Percentiles rank a stretch among this genome's conserved stretches.
Conservation (phyloP, 2,329 filamentous ascomycete species). For the Cryphonectria radicalis region DNA sequence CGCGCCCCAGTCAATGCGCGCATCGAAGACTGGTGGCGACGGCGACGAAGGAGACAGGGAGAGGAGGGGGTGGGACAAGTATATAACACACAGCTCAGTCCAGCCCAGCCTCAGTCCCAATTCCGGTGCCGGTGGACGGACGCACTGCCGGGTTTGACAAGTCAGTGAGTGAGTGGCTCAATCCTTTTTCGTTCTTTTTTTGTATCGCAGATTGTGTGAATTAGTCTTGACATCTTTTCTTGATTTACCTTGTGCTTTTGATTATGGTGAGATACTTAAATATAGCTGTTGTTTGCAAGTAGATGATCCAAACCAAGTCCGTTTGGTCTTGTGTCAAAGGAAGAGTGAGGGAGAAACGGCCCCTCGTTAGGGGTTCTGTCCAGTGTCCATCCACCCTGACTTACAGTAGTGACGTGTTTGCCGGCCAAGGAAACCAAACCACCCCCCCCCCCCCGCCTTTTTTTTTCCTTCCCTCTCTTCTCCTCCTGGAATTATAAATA, state of each 20-base stretch:
- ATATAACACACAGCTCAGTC: not conserved
- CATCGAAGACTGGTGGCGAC: constrained; percentile 8
- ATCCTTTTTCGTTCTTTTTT: no score
- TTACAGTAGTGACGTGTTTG: not conserved
- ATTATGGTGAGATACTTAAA: not conserved
- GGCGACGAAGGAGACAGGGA: not conserved
- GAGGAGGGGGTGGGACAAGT: not conserved
- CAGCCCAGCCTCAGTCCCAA: not conserved
- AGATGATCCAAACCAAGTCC: not conserved
- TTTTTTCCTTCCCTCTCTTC: no score
- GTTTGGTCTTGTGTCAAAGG: not conserved
- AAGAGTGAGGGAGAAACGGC: no score
- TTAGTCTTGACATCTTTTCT: not conserved
- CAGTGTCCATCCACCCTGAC: not conserved
- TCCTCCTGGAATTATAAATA: no score
- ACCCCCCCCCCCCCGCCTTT: no score
- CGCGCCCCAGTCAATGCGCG: constrained; percentile 12
- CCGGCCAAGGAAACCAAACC: not conserved
- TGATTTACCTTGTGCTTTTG: not conserved
- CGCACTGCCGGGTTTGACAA: not conserved
- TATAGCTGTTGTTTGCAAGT: not conserved
- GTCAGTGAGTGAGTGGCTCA: not conserved
- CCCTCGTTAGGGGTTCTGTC: not conserved
- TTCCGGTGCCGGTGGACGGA: not conserved
- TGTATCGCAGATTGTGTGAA: not conserved